Evolutionary conservation across 2,329 filamentous ascomycete genomes (phyloP), one percentile per base, ranked within the genome.

Genomic region (Fusarium poae): DNA sequence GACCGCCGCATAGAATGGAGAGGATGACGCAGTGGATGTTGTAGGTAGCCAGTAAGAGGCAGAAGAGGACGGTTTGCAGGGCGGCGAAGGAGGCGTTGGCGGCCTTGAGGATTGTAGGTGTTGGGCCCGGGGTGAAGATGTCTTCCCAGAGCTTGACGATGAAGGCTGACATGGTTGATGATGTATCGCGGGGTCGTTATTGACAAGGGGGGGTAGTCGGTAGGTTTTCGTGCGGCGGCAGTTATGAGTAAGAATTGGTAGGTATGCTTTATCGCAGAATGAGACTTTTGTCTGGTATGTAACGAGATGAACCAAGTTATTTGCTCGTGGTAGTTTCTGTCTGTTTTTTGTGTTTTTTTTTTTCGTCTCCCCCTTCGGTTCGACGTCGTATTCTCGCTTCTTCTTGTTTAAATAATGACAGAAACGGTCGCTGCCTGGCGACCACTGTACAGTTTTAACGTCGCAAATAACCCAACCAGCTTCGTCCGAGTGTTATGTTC

Each of bases 121-220:
- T 97, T 46, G 95, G 89, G 59, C 96, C 96, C 1, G 95, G 92
- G 7, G 91, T 96, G 86, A 98, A 97, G 84, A 98, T 90, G 76
- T 93, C 97, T 77, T 92, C 88, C 92, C 93, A 97, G 64, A 97
- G 91, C 72, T 94, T 88, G 76, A 89, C 85, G 67, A 97, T 75
- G 80, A 91, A 90, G 73, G 82, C 77, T 16, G 88, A 82, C 88
- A 90, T 90, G 72, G 59, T 71, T 46, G 54, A 61, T 51, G 27
- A 21, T 49, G 43, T 65, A 61, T 61, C 62, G 62, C 55, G 62
- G 62, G 62, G 62, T 65, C 34, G 48, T 49, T 50, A 40, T 44
- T 32, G 62, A 40, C 46, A 53, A 50, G 57, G 51, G 56, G 29
- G 60, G 46, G 35, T 39, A 39, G 35, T 39, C 42, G 32, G 29